Evolutionary conservation across 2,329 filamentous ascomycete genomes (phyloP), one percentile per base, ranked within the genome.

Genomic region (Botrytis cinerea): DNA sequence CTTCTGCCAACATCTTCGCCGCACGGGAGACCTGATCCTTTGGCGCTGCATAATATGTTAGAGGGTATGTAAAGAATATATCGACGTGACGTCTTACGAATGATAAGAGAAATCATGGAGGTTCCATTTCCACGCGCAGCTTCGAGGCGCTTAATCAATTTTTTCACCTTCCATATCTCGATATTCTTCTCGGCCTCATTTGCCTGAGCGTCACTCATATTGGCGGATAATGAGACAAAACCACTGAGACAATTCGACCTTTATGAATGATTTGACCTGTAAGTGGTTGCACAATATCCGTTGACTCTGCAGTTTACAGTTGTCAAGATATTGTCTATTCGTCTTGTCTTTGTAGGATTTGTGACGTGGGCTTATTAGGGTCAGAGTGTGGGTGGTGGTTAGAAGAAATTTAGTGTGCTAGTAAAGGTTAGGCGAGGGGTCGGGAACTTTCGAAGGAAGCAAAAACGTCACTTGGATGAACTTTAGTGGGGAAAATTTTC

Each of bases 1-100:
- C 95, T 98, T 99, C 96, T 87, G 97, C 97, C 91, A 99, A 92
- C 96, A 99, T 99, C 89, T 98, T 98, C 75, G 96, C 93, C 72
- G 93, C 92, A 81, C 95, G 92, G 63, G 96, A 98, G 77, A 99
- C 90, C 86, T 99, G 96, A 84, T 98, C 95, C 90, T 99, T 99
- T 79, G 96, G 96, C 75, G 96, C 94, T 97, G 81, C 74, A 75
- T 10, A 45, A 35, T 7, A 63, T 63, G 46, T 75, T 59, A 76
- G 72, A 73, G 62, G 70, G 22, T 35, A 63, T 22, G 43, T 4
- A 28, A 14, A 20, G 6, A 57, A 48, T 35, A 38, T 48, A 66
- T 78, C 81, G 77, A 81, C 77, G 45, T 14, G 28, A 70, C 48
- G 18, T 60, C 93, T 81, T 87, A 97, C 94, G 96, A 82, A 99